Conservation (phyloP, 148 eudicot species). For the Cornus florida region DNA sequence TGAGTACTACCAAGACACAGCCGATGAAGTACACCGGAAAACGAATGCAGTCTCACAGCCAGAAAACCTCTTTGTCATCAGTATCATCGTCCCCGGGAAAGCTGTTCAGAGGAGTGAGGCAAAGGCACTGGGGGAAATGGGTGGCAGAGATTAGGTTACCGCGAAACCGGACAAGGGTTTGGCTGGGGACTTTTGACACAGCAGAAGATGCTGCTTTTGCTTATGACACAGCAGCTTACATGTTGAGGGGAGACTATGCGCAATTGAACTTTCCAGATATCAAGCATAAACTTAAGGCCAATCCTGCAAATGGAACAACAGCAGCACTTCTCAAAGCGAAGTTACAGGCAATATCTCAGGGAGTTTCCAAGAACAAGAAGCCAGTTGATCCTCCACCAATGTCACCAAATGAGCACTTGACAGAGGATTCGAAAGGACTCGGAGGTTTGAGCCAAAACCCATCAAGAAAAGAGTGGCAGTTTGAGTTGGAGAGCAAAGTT, state of each 20-base stretch:
- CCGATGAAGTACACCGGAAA: conserved; percentile 50
- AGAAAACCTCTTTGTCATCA: conserved; percentile 18
- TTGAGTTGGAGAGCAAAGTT: conserved; percentile 26
- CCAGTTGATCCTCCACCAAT: conserved; percentile 9
- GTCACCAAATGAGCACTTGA: conserved; percentile 7
- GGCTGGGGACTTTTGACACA: conserved; percentile 89
- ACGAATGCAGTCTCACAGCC: conserved; percentile 12
- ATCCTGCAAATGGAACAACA: conserved; percentile 44
- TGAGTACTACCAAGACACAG: conserved; percentile 49
- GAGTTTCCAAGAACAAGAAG: conserved; percentile 23
- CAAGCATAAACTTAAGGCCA: conserved; percentile 66
- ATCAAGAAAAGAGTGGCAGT: conserved; percentile 30
- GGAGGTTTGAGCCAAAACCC: background rate
- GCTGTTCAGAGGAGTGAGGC: conserved; percentile 88
- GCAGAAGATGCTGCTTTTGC: conserved; percentile 94
- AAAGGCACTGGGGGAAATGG: conserved; percentile 99
- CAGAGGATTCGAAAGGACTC: background rate
- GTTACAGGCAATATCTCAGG: conserved; percentile 52
- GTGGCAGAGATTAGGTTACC: conserved; percentile 95
- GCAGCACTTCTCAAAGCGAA: conserved; percentile 83
- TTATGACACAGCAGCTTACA: conserved; percentile 90
- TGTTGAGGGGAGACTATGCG: conserved; percentile 86
- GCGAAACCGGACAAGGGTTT: conserved; percentile 77
- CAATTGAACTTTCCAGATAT: conserved; percentile 82
- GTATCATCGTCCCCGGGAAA: conserved; percentile 35